These are phyloP conservation scores for Vaccinium myrtillus DNA, from an alignment of 148 eudicot species.

Conservation along the genomic window DNA sequence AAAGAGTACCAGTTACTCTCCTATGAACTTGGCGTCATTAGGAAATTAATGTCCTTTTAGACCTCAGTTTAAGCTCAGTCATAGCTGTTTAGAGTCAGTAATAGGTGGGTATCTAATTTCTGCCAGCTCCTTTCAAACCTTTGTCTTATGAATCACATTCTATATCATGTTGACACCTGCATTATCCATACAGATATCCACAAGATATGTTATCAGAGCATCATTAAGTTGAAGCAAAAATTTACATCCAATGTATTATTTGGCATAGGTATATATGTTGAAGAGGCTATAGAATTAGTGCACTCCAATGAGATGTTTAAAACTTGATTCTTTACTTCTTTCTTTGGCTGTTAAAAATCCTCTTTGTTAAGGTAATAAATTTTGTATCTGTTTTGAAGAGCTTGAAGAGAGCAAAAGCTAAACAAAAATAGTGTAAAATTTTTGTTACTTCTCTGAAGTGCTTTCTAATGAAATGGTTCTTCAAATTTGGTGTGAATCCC, in stretches of 20 bases:
- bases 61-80: background rate
- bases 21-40: background rate
- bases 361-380: background rate
- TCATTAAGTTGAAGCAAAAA: no score
- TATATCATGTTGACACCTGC: background rate
- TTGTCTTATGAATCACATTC: no score
- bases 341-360: background rate
- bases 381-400: background rate
- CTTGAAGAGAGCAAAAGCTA: background rate
- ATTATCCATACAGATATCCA: background rate
- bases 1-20: background rate
- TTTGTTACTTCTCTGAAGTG: no score
- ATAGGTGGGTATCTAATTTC: background rate
- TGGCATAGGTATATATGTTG: no score
- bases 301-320: background rate
- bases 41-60: background rate
- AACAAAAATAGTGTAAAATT: background rate
- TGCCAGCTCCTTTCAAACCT: background rate
- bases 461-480: background rate
- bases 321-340: no score
- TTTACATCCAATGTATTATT: no score
- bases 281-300: background rate
- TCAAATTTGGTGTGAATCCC: background rate
- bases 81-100: background rate
- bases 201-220: background rate